Conservation (phyloP, 2,329 filamentous ascomycete species). For the Fusarium siculi region DNA sequence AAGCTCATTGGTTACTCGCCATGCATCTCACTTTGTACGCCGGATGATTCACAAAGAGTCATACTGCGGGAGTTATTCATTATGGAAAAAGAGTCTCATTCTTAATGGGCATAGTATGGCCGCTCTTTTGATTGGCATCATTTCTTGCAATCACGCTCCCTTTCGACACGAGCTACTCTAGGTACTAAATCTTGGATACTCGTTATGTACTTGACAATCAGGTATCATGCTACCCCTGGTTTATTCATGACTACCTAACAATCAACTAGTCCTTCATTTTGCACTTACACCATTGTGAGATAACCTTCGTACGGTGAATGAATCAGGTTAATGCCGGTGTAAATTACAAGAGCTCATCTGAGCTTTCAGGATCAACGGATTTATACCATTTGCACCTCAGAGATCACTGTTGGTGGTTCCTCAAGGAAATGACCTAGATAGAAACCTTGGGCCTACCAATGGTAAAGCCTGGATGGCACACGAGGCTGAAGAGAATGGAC, state of each 20-base stretch:
- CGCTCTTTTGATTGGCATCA: neutral
- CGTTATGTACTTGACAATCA: neutral
- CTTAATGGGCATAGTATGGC: neutral
- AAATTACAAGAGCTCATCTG: neutral
- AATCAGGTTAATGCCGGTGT: slow-evolving; percentile 10
- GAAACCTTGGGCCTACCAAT: slow-evolving; percentile 21
- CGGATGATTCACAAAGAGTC: slow-evolving; percentile 37
- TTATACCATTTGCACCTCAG: neutral
- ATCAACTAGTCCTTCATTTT: neutral
- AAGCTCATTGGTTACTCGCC: slow-evolving; percentile 22
- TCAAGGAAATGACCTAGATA: neutral
- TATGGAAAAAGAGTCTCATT: neutral
- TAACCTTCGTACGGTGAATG: neutral
- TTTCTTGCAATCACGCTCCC: neutral
- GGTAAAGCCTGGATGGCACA: slow-evolving; percentile 10
- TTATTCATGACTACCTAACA: neutral
- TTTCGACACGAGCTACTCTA: neutral
- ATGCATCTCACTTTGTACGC: neutral
- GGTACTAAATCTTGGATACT: neutral
- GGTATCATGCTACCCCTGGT: neutral
- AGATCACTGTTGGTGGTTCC: neutral
- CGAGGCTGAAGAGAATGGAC: slow-evolving; percentile 23
- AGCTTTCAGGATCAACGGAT: neutral
- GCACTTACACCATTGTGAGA: slow-evolving; percentile 1
- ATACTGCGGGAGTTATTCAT: neutral